Conservation (phyloP, 2,329 filamentous ascomycete species). For the Aureobasidium mangrovei region DNA sequence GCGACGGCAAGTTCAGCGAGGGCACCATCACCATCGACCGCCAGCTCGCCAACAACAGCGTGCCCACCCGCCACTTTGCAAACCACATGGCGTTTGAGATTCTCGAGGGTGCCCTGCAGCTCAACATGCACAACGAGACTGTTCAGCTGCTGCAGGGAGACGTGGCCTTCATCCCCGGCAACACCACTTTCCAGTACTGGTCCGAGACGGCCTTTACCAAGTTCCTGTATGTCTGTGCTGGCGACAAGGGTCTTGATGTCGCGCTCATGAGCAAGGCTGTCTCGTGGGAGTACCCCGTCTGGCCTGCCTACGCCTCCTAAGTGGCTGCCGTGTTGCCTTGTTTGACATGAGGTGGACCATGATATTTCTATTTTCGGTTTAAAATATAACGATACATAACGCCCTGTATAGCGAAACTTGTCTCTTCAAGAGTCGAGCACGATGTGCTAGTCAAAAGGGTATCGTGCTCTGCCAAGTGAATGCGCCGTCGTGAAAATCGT, state of each 20-base stretch:
- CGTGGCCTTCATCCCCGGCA: conserved; percentile 7
- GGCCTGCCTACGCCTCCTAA: conserved; percentile 1
- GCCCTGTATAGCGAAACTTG: too few relatives aligned
- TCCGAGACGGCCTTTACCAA: conserved; percentile 7
- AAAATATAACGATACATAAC: too few relatives aligned
- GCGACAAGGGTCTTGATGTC: neutral
- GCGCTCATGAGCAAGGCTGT: neutral
- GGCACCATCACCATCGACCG: conserved; percentile 36
- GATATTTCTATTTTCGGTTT: too few relatives aligned
- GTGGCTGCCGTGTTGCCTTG: neutral
- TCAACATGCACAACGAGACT: neutral
- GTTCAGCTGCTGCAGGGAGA: conserved; percentile 2
- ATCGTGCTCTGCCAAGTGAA: too few relatives aligned
- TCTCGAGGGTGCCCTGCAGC: neutral
- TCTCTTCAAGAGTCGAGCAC: neutral
- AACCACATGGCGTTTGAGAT: conserved; percentile 19
- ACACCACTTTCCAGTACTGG: conserved; percentile 8
- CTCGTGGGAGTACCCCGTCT: conserved; percentile 10
- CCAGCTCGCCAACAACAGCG: conserved; percentile 18
- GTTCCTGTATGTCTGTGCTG: conserved; percentile 12
- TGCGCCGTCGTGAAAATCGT: neutral
- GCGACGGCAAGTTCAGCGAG: conserved; percentile 35
- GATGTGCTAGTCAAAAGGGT: neutral
- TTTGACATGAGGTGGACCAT: neutral
- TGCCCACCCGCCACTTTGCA: conserved; percentile 21